Percentiles rank a stretch among this genome's conserved stretches.
These are phyloP conservation scores for Fusarium guadeloupense DNA, from an alignment of 2,329 filamentous ascomycete genomes.

Conservation along the genomic window DNA sequence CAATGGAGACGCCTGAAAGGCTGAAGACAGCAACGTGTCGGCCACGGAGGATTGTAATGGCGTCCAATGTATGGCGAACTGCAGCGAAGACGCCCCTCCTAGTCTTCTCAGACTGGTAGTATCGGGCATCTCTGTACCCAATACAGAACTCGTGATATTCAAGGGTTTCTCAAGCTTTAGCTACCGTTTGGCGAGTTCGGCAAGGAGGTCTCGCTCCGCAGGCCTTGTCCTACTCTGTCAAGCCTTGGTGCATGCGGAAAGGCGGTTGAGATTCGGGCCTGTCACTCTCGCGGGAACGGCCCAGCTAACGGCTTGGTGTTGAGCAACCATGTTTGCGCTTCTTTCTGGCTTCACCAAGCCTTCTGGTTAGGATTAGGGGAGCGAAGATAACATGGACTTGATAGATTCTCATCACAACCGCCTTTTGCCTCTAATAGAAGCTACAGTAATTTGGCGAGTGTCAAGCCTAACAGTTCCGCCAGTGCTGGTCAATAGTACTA, in stretches of 20 bases:
- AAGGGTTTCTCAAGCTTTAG: background rate
- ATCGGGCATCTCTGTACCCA: conserved; percentile 30
- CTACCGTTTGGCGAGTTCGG: conserved; percentile 11
- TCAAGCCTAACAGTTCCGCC: background rate
- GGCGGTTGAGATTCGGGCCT: conserved; percentile 11
- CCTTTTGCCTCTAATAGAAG: too few relatives aligned
- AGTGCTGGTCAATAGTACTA: background rate
- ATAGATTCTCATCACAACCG: background rate
- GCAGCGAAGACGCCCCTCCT: conserved; percentile 8
- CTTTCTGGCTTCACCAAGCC: conserved; percentile 23
- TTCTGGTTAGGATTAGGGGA: conserved; percentile 19
- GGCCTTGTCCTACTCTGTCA: conserved; percentile 23
- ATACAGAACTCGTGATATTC: conserved; percentile 1
- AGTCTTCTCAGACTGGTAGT: background rate
- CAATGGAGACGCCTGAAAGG: conserved; percentile 27
- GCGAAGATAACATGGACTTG: background rate
- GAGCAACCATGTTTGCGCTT: conserved; percentile 24
- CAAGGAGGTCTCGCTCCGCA: conserved; percentile 19
- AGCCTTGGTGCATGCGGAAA: conserved; percentile 24
- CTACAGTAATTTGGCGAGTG: background rate
- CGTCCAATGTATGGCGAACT: conserved; percentile 6
- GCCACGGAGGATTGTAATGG: conserved; percentile 5
- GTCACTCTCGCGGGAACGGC: conserved; percentile 10
- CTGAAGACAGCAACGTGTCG: conserved; percentile 4
- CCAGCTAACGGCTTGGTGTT: conserved; percentile 15